A percentile compares a stretch with the other conserved stretches of the same genome.
These are phyloP conservation scores for Arthrobotrys pseudoclavata DNA, from an alignment of 2,329 filamentous ascomycete species.

Conservation along the genomic window DNA sequence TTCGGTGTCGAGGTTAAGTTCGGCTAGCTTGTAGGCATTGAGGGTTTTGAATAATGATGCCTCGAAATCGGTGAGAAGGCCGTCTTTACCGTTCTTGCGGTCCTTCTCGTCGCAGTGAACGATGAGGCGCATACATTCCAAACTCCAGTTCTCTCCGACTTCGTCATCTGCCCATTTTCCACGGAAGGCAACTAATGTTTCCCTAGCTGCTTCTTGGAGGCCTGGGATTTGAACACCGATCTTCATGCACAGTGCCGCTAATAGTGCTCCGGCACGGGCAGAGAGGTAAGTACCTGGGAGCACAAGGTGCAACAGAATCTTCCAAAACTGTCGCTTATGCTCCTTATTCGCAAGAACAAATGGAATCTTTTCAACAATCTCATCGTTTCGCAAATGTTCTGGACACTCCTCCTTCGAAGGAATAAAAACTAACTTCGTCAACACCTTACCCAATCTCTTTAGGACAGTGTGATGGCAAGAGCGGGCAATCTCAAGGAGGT, in stretches of 20 bases:
- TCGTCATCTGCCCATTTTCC: slow-evolving; percentile 69
- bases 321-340: slow-evolving; percentile 68
- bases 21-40: slow-evolving; percentile 69
- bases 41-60: slow-evolving; percentile 68
- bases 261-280: slow-evolving; percentile 68
- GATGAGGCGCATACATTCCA: slow-evolving; percentile 56
- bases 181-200: slow-evolving; percentile 67
- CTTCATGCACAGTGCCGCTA: slow-evolving; percentile 69
- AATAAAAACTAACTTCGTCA: slow-evolving; percentile 69
- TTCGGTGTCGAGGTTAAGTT: slow-evolving; percentile 68
- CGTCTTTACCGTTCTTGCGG: slow-evolving; percentile 64
- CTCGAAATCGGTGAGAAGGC: slow-evolving; percentile 66
- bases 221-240: slow-evolving; percentile 68
- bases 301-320: slow-evolving; percentile 69
- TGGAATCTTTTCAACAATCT: slow-evolving; percentile 68
- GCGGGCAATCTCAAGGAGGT: slow-evolving; percentile 70
- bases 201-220: slow-evolving; percentile 67
- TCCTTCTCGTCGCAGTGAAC: slow-evolving; percentile 69
- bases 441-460: slow-evolving; percentile 68
- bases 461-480: slow-evolving; percentile 70
- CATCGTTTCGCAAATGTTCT: slow-evolving; percentile 66
- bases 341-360: slow-evolving; percentile 66
- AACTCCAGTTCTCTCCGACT: slow-evolving; percentile 70
- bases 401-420: slow-evolving; percentile 67
- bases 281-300: slow-evolving; percentile 70